Base-by-base conservation (phyloP, 495 filamentous ascomycete genomes). In the Xylaria sp. region DNA sequence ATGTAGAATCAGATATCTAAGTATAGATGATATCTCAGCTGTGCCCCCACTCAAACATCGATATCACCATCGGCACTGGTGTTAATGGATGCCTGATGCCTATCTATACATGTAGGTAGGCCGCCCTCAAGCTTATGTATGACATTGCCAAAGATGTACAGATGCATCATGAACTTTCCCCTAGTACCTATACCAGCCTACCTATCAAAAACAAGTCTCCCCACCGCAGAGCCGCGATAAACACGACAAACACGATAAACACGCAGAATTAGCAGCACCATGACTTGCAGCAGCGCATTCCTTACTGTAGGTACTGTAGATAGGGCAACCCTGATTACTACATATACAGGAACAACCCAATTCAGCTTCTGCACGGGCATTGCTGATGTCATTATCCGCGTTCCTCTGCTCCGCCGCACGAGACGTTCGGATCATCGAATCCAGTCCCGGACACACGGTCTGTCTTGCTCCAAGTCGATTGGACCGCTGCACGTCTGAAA, bases 401-500 rank as follows among this genome's bases (percentile, higher is more conserved):
- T 11, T 19, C 33, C 17, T 43, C 35, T 55, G 9, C 64, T 41
- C 19, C 40, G 44, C 52, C 37, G 7, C 66, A 2, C 2, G 57
- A 35, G 40, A 21, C 12, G 15, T 61, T 61, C 44, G 43, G 24
- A 46, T 59, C 44, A 70, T 41, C 26, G 59, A 44, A 63, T 44
- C 58, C 5, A 53, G 48, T 40, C 33, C 35, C 68, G 24, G 26
- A 6, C 68, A 63, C 68, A 70, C 68, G 68, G 59, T 70, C 68
- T 69, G 57, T 40, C 52, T 69, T 62, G 33, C 46, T 61, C 52
- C 29, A 68, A 29, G 41, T 68, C 70, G 31, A 67, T 62, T 68
- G 37, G 57, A 21, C 17, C 19, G 43, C 31, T 24, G 58, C 15
- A n/a, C 37, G 37, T 46, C 40, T 63, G 40, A 61, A 17, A 37